phyloP scores from a whole-genome alignment of 106 monocot genomes.

The Narthecium ossifragum region DNA sequence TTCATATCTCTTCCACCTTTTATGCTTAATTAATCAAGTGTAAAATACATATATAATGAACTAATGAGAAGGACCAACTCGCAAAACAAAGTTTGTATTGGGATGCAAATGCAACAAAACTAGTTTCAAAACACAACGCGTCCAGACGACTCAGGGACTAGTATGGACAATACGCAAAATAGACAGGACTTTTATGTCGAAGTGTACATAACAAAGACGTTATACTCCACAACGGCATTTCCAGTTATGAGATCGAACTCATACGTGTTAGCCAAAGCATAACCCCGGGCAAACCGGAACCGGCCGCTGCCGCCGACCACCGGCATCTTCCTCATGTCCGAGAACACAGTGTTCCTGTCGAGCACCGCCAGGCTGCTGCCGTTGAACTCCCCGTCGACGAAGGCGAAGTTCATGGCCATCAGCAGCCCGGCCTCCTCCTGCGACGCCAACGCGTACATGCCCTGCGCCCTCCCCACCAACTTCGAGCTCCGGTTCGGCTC shows the following conservation, averaged over 20 bases:
- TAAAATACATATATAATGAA: too few species aligned
- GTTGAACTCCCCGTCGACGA: constrained; percentile 12
- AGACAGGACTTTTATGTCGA: too few species aligned
- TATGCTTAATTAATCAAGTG: too few species aligned
- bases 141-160: too few species aligned
- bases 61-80: too few species aligned
- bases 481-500: constrained; percentile 1
- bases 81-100: too few species aligned
- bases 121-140: too few species aligned
- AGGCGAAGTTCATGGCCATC: constrained; percentile 17
- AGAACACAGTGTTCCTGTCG: constrained; percentile 10
- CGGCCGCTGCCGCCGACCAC: constrained; percentile 22
- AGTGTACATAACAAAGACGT: constrained; percentile 4
- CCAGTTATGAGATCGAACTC: background rate
- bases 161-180: constrained; percentile 12
- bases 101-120: too few species aligned
- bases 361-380: constrained; percentile 24
- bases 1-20: too few species aligned
- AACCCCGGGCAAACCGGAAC: constrained; percentile 20
- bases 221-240: constrained; percentile 19
- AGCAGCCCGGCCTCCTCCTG: background rate
- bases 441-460: constrained; percentile 9
- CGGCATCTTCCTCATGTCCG: constrained; percentile 23
- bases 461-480: constrained; percentile 22
- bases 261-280: constrained; percentile 6